Evolutionary conservation across 139 green algal genomes (phyloP), one percentile per base, ranked within the genome.

Genomic region (Haematococcus lacustris): DNA sequence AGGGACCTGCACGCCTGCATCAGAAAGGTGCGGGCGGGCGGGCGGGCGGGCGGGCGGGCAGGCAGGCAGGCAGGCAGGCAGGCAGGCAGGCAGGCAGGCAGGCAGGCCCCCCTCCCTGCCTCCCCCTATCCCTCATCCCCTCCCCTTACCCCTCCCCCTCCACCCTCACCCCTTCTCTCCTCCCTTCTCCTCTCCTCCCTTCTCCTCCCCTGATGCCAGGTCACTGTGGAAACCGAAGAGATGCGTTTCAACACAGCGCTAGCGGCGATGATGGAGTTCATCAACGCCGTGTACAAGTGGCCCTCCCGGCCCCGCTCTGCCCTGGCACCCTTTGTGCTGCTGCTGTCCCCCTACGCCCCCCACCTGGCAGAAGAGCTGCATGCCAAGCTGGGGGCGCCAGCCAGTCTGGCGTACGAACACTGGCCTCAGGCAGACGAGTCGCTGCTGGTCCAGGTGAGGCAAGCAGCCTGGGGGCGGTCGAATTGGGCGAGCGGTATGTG

Each of bases 161-260:
- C n/a, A n/a, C n/a, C n/a, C n/a, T n/a, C n/a, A n/a, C n/a, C n/a
- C n/a, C n/a, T n/a, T n/a, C n/a, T n/a, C n/a, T n/a, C n/a, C n/a
- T n/a, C n/a, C n/a, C n/a, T n/a, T n/a, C n/a, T n/a, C n/a, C n/a
- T n/a, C n/a, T n/a, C n/a, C n/a, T n/a, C n/a, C n/a, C n/a, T n/a
- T n/a, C n/a, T n/a, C n/a, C n/a, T n/a, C n/a, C n/a, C n/a, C n/a
- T n/a, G n/a, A n/a, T n/a, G n/a, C n/a, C 83, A 93, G 83, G 92
- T 98, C 62, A 96, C 88, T 3, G 86, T 93, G 41, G 96, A 98
- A 62, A 97, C 91, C 0, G 94, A 98, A 78, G 86, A 91, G 68
- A 82, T 99, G 88, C 86, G 93, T 17, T 99, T 98, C 86, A 99
- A 99, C 83, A 98, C 96, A 1, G 95, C 76, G 70, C 97, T 99